Base-by-base conservation (phyloP, 2,329 filamentous ascomycete genomes). In the Emergomyces pasteurianus region DNA sequence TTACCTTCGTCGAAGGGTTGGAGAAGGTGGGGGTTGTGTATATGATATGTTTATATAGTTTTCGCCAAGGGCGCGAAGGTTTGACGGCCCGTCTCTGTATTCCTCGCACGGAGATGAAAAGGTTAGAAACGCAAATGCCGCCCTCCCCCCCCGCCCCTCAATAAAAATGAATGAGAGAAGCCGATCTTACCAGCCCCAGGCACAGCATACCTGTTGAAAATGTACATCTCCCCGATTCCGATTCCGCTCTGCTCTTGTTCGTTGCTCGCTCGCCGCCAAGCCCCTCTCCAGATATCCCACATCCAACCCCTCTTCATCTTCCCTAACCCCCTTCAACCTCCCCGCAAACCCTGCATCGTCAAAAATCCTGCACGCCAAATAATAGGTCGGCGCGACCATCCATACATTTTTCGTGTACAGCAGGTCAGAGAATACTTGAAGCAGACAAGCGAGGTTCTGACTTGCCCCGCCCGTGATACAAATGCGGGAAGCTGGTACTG, bases 11-110 rank as follows among this genome's bases (percentile, higher is more conserved):
- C 0, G 88, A 91, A 0, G 94, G 94, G 70, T 97, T 97, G 56
- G 89, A 85, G 72, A 92, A 95, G 0, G 90, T 90, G 0, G 94
- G 90, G 16, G 95, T 91, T 38, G 85, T 84, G 72, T 97, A 97
- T 67, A 99, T 87, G 66, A 96, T 72, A 70, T 96, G 89, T 60
- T 86, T 86, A 76, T 95, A 97, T 60, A 89, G 82, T 69, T 95
- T 95, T 46, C 85, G 81, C 74, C 83, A 80, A 16, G 83, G 78
- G 21, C 81, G 79, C 0, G 78, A 72, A 1, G 78, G 77, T 70
- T 90, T 91, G 67, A 81, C 47, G 7, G 59, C 53, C 59, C 62
- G 54, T 55, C n/a, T 40, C 52, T 55, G 34, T 34, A 55, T 26
- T 55, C n/a, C 34, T 55, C 52, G 21, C 18, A 40, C 2, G 12